Evolutionary conservation across 2,329 filamentous ascomycete species (phyloP).

Genomic region (Trichophyton rubrum): DNA sequence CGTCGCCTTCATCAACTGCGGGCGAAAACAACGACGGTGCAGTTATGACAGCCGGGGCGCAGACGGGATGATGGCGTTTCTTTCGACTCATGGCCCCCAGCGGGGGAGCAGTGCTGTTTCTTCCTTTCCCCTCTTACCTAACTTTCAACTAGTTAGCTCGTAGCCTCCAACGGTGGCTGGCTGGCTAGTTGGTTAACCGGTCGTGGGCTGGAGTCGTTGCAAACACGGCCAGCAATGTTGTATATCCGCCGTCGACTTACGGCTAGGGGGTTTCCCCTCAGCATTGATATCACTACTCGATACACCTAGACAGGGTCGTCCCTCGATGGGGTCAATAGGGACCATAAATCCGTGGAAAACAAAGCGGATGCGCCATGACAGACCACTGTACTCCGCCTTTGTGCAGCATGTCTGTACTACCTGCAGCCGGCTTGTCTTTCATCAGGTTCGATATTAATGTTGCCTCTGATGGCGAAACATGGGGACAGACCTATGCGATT

Average conservation of each 20-base stretch:
- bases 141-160: too few relatives aligned
- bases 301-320: background rate
- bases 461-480: background rate
- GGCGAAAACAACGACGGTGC: background rate
- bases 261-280: too few relatives aligned
- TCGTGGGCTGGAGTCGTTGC: too few relatives aligned
- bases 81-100: too few relatives aligned
- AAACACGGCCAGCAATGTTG: too few relatives aligned
- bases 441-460: background rate
- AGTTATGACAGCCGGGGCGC: background rate
- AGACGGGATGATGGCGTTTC: too few relatives aligned
- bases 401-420: background rate
- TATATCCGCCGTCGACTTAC: too few relatives aligned
- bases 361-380: background rate
- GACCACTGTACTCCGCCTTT: background rate
- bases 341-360: background rate
- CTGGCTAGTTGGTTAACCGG: too few relatives aligned
- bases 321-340: background rate
- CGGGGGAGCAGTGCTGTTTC: too few relatives aligned
- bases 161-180: too few relatives aligned
- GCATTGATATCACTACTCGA: background rate
- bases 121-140: too few relatives aligned
- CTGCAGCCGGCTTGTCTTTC: background rate
- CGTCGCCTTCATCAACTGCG: too few relatives aligned
- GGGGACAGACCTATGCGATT: background rate